Percentiles rank a stretch among this genome's conserved stretches.
phyloP scores from a whole-genome alignment of 306 rosid genomes.

The Vigna reflexopilosa region DNA sequence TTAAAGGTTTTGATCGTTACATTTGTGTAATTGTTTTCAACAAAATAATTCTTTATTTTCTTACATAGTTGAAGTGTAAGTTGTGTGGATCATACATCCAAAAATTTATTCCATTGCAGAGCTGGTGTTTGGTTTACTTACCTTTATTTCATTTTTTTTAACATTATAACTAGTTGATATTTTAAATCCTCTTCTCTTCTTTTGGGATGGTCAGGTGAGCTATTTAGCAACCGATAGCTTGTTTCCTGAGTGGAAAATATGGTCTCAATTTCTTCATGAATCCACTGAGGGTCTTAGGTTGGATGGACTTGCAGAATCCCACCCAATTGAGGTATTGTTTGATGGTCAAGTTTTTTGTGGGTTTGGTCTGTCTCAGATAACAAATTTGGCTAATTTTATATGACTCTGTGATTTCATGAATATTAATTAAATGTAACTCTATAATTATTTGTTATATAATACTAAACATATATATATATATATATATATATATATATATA shows the following conservation, averaged over 20 bases:
- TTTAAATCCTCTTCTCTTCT: conserved; percentile 9
- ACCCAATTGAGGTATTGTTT: conserved; percentile 85
- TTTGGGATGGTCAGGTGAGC: conserved; percentile 70
- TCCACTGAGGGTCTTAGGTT: conserved; percentile 73
- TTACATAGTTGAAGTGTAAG: not conserved
- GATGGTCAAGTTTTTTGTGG: conserved; percentile 10
- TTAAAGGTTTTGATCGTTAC: too few species aligned
- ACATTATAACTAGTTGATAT: conserved; percentile 11
- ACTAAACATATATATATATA: not conserved
- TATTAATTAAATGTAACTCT: conserved; percentile 14
- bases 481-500: not conserved
- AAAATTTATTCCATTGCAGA: not conserved
- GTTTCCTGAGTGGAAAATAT: conserved; percentile 94
- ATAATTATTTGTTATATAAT: not conserved
- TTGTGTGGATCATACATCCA: conserved; percentile 38
- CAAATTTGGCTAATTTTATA: conserved; percentile 22
- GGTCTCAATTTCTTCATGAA: conserved; percentile 95
- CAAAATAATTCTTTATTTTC: too few species aligned
- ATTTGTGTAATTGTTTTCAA: too few species aligned
- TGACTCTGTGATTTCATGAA: conserved; percentile 8
- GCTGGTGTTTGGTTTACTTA: not conserved
- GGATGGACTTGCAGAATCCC: conserved; percentile 94
- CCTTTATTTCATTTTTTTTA: not conserved
- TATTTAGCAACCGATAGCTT: conserved; percentile 86
- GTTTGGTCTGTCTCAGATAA: conserved; percentile 12